These are phyloP conservation scores for Incumbomyces delicatus DNA, from an alignment of 2,329 filamentous ascomycete species.

Conservation along the genomic window DNA sequence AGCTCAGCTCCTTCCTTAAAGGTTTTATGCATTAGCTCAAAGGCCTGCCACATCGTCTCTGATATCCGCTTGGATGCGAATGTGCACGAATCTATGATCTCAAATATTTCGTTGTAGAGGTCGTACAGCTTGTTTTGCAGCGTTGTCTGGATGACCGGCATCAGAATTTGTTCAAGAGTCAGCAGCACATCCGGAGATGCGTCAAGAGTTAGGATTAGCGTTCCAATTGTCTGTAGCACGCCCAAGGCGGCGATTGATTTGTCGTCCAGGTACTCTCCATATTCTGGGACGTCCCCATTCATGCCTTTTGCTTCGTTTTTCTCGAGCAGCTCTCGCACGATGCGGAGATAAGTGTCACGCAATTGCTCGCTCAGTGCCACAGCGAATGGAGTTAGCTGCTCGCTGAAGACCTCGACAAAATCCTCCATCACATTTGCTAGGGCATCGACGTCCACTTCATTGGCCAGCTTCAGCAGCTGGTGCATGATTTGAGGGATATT, in stretches of 20 bases:
- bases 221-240: constrained; percentile 94
- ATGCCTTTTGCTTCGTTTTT: constrained; percentile 62
- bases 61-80: constrained; percentile 96
- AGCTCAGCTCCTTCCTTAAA: constrained; percentile 96
- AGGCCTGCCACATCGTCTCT: constrained; percentile 95
- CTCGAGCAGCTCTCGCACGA: constrained; percentile 82
- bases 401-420: constrained; percentile 97
- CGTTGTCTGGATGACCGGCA: constrained; percentile 94
- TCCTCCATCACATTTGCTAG: constrained; percentile 99
- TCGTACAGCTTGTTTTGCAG: constrained; percentile 97
- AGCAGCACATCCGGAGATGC: constrained; percentile 92
- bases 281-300: constrained; percentile 62
- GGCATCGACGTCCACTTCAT: constrained; percentile 95
- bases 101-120: constrained; percentile 95
- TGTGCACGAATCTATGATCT: constrained; percentile 98
- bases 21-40: constrained; percentile 89
- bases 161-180: constrained; percentile 88
- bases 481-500: constrained; percentile 99
- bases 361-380: constrained; percentile 93
- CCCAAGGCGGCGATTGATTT: constrained; percentile 97
- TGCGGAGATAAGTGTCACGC: constrained; percentile 88
- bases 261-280: constrained; percentile 88
- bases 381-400: constrained; percentile 91
- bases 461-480: constrained; percentile 89
- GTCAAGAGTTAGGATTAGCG: constrained; percentile 89